Conservation (phyloP, 805 yeast species). For the Saturnispora halmiae region DNA sequence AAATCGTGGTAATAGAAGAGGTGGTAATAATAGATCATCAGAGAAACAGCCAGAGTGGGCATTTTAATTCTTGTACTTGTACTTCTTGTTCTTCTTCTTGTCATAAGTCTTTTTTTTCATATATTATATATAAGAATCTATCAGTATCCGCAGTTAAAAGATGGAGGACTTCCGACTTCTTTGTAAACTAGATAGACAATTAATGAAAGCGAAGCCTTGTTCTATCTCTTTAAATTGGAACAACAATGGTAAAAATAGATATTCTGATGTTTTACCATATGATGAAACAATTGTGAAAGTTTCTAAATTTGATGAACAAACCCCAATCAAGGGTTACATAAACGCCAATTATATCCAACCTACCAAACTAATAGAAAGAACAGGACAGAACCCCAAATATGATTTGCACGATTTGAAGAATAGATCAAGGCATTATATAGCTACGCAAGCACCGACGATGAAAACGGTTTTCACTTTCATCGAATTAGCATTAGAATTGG, state of each 20-base stretch:
- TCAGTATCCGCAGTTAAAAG: background rate
- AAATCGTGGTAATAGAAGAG: slow-evolving; percentile 21
- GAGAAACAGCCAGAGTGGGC: slow-evolving; percentile 24
- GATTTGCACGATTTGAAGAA: background rate
- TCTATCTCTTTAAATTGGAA: background rate
- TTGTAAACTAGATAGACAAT: background rate
- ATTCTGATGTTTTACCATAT: slow-evolving; percentile 56
- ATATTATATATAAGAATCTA: too few species aligned
- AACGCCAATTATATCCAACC: slow-evolving; percentile 30
- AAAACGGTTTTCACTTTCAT: slow-evolving; percentile 38
- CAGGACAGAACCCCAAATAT: too few species aligned
- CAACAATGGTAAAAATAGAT: slow-evolving; percentile 36
- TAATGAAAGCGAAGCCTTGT: background rate
- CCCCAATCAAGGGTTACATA: slow-evolving; percentile 30
- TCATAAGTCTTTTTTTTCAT: background rate
- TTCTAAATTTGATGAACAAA: background rate
- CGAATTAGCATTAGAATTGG: slow-evolving; percentile 25
- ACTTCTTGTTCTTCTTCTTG: too few species aligned
- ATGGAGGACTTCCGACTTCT: background rate
- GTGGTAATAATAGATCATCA: slow-evolving; percentile 14
- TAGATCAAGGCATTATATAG: slow-evolving; percentile 37
- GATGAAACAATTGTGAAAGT: slow-evolving; percentile 44
- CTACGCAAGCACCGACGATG: slow-evolving; percentile 58
- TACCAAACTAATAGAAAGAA: too few species aligned
- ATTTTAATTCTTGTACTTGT: slow-evolving; percentile 5